Evolutionary conservation across 176 grass and related monocot species (phyloP), one percentile per base, ranked within the genome.

Genomic region (Oryza glaberrima): DNA sequence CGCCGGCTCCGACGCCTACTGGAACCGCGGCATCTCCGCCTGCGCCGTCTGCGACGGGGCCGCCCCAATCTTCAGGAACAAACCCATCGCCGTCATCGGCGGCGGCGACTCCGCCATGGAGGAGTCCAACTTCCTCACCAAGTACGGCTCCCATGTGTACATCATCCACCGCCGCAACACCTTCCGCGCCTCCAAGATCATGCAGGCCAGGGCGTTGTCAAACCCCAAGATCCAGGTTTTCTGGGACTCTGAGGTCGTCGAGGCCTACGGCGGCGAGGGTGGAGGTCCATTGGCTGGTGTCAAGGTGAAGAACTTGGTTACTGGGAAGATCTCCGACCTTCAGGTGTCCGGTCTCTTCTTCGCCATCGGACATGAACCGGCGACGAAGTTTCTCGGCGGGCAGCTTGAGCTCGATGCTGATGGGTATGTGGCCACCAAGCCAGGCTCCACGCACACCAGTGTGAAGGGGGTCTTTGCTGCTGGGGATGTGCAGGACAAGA

Each of bases 401-500:
- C 96, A 99, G 83, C 91, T 99, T 22, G 91, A 94, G 79, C 85
- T 96, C 8, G 86, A 99, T 88, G 71, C 89, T 13, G 96, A 92
- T 78, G 96, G 96, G 3, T 96, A 99, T 74, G 75, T 96, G 38
- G 77, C 79, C 11, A 94, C 96, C 32, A 91, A 94, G 80, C 90
- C 90, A 3, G 93, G 91, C 4, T 90, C 93, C 13, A 94, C 96
- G 5, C 86, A 94, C 48, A 99, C 93, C 30, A 99, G 88, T 89
- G 96, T 99, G 12, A 90, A 92, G 47, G 96, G 96, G 1, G 96
- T 98, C 19, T 96, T 94, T 65, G 96, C 96, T 35, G 90, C 96
- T 54, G 90, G 96, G 3, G 96, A 99, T 11, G 91, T 99, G 66
- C 96, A 96, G 81, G 96, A 96, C 75, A 99, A 96, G 86, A 96